Base-by-base conservation (phyloP, 352 stramenopile species). In the Phytophthora aleatoria region DNA sequence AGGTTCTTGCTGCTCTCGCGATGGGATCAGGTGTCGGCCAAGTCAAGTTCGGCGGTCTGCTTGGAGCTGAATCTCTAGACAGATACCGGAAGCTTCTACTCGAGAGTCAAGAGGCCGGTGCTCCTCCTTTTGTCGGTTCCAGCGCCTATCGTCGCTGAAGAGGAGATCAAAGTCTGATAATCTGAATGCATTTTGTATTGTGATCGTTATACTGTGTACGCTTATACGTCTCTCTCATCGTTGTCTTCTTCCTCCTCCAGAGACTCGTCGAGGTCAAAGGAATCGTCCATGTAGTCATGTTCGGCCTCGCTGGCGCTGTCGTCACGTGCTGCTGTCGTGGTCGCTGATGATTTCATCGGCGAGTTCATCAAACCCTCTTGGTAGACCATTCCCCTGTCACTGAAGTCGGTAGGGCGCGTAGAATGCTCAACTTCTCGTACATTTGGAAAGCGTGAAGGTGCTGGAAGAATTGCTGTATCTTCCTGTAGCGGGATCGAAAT, bases 221-320 rank as follows among this genome's bases (percentile, higher is more conserved):
- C 5, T 72, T 35, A 70, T 47, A 69, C 61, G 41, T 67, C 43
- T 20, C n/a, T 59, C 20, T 69, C 64, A 7, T 49, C 30, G 13
- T 73, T 43, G 5, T 80, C 62, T 3, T 83, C 76, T 10, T 85
- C 77, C 15, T 89, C 78, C 16, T 87, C 77, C 10, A 92, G n/a
- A 1, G 83, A 92, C 47, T 92, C 83, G 28, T 92, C 79, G 20
- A 91, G 45, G 36, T 92, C 83, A 42, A 92, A 92, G 3, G 81
- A 92, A 26, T 90, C 83, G 43, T 88, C 81, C 56, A 90, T 50
- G 44, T 91, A 89, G 41, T 80, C 80, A 5, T 81, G 57, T 20
- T 83, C 69, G 20, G 53, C 80, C 4, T 80, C 69, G 5, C 76
- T 75, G 11, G 61, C 64, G 35, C 73, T 52, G 9, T 63, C 55